A percentile compares a stretch with the other conserved stretches of the same genome.
Evolutionary conservation across 345 rosid species (phyloP).

Genomic region (Lenwebbia sp.): DNA sequence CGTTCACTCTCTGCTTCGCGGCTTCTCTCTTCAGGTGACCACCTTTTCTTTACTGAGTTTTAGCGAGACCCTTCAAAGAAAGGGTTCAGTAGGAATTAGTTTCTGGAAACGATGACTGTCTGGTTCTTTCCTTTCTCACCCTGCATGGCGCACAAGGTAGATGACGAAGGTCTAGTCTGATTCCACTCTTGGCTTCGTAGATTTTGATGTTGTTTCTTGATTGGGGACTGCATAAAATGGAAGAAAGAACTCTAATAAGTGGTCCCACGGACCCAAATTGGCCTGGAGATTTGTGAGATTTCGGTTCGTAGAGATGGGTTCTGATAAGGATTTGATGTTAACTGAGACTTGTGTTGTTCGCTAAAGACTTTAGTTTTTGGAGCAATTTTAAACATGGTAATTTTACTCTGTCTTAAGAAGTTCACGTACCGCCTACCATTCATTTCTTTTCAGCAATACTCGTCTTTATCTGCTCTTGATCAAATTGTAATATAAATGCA

Average conservation of each 20-base stretch:
- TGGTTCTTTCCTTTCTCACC: neutral
- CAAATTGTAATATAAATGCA: neutral
- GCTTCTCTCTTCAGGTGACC: conserved; percentile 3
- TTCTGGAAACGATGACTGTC: neutral
- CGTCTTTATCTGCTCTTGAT: neutral
- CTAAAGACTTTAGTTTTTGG: neutral
- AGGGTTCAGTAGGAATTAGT: neutral
- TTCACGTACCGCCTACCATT: neutral
- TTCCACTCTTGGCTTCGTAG: neutral
- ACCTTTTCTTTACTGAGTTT: neutral
- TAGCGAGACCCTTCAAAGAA: neutral
- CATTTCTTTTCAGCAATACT: neutral
- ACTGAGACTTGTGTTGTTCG: neutral
- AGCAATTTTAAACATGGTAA: neutral
- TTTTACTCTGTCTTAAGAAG: neutral
- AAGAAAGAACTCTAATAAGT: neutral
- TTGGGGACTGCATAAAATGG: neutral
- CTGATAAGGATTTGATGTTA: neutral
- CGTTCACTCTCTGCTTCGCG: conserved; percentile 21
- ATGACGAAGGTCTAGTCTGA: neutral
- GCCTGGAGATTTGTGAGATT: neutral
- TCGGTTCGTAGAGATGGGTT: neutral
- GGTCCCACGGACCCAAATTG: neutral
- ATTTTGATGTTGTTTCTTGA: neutral
- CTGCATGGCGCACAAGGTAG: neutral